Evolutionary conservation across 2,329 filamentous ascomycete genomes (phyloP), one percentile per base, ranked within the genome.

Genomic region (Phaeosphaeria sp.): DNA sequence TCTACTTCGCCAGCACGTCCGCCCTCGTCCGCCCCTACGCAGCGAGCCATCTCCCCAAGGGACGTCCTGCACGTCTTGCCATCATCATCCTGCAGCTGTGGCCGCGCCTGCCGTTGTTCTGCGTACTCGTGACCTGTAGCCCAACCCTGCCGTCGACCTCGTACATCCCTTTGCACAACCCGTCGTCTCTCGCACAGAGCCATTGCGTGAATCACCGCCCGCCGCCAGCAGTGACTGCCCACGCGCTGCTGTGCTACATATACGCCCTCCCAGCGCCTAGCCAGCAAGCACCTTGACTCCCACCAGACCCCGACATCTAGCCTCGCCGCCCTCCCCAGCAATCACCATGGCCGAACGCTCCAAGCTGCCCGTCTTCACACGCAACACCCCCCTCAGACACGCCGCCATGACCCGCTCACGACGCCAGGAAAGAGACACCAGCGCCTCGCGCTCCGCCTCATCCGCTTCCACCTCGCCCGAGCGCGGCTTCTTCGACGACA

Each of bases 401-500:
- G 25, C 56, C 65, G 61, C 36, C 60, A 75, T 74, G 72, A 51
- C 70, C 30, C 74, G 75, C 63, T 69, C 75, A 48, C 72, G 75
- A 56, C 62, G 73, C 50, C 56, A 63, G 41, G 62, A 73, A 47
- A 59, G 76, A 59, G 72, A 74, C 46, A 60, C 63, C 54, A 77
- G 73, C 66, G 60, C 66, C 64, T 71, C 72, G 36, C 74, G 74
- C 43, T 81, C 78, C 50, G 74, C 75, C 62, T 84, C 82, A 3
- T 91, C 89, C 6, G 90, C 90, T 7, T 90, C 89, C 56, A 91
- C 89, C 73, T 93, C 90, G 1, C 90, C 90, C 46, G 87, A 85
- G 51, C 87, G 90, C 52, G 87, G 87, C 74, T 90, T 92, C 72
- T 92, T 96, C 78, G 90, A 93, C 73, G 94, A 97, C 79, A 96